phyloP scores from a whole-genome alignment of 768 basidiomycete species.

The Serendipita vermifera region DNA sequence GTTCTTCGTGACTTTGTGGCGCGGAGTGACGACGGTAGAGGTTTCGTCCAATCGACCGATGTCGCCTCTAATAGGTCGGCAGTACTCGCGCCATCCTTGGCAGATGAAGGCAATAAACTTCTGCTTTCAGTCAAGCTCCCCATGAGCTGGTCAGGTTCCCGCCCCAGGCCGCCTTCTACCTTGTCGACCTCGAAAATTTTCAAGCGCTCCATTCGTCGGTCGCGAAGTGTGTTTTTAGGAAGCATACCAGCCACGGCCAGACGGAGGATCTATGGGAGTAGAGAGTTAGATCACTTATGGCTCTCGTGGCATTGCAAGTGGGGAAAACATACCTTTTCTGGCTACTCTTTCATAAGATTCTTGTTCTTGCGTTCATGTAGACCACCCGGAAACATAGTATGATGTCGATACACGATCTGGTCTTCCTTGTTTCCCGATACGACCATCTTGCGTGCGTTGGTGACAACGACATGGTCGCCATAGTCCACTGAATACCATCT shows the following conservation, averaged over 20 bases:
- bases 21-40: too few species aligned
- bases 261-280: constrained; percentile 67
- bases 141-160: constrained; percentile 1
- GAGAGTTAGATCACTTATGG: not conserved
- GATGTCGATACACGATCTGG: constrained; percentile 77
- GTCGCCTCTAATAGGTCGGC: too few species aligned
- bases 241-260: constrained; percentile 97
- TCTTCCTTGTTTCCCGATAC: constrained; percentile 84
- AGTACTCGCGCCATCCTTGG: too few species aligned
- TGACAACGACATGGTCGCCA: constrained; percentile 95
- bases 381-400: constrained; percentile 87
- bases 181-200: constrained; percentile 67
- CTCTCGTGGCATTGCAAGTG: not conserved
- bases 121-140: too few species aligned
- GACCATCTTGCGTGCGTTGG: constrained; percentile 68
- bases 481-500: constrained; percentile 87
- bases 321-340: constrained; percentile 61
- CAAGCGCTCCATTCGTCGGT: constrained; percentile 73
- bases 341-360: constrained; percentile 70
- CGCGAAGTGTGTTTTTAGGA: constrained; percentile 92
- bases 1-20: too few species aligned
- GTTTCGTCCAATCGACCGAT: too few species aligned
- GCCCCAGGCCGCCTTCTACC: not conserved
- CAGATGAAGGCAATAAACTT: too few species aligned
- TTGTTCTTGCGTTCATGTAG: constrained; percentile 82